Percentiles rank a stretch among this genome's conserved stretches.
Conservation (phyloP, 2,329 filamentous ascomycete species). For the Truncatella angustata region DNA sequence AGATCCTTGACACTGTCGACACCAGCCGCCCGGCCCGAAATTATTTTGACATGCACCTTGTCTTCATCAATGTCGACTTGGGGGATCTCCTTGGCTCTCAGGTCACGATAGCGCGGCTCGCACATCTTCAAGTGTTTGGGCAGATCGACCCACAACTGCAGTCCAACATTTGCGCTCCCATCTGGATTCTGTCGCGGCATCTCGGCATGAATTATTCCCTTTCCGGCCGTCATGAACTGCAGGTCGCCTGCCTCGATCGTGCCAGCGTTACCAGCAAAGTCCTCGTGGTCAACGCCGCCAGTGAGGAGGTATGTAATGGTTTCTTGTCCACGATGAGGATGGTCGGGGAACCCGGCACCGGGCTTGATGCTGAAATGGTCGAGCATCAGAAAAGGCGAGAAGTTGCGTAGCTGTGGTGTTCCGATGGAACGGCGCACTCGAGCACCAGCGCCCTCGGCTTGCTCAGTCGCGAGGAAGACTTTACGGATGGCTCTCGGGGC, state of each 20-base stretch:
- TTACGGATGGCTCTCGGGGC: slow-evolving; percentile 75
- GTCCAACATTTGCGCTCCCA: slow-evolving; percentile 74
- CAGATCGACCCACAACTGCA: slow-evolving; percentile 95
- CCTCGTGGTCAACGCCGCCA: slow-evolving; percentile 51
- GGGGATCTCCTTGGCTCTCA: slow-evolving; percentile 78
- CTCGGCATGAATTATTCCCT: slow-evolving; percentile 91
- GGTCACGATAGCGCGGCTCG: slow-evolving; percentile 89
- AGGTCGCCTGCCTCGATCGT: slow-evolving; percentile 85
- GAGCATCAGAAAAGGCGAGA: slow-evolving; percentile 93
- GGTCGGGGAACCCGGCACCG: slow-evolving; percentile 87
- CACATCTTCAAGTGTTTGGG: slow-evolving; percentile 79
- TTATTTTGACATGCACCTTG: slow-evolving; percentile 82
- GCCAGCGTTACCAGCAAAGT: slow-evolving; percentile 52
- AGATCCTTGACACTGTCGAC: slow-evolving; percentile 86
- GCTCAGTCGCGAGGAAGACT: slow-evolving; percentile 80
- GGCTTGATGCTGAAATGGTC: slow-evolving; percentile 83
- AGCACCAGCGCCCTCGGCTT: slow-evolving; percentile 85
- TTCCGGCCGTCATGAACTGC: slow-evolving; percentile 96
- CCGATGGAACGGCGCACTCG: slow-evolving; percentile 85
- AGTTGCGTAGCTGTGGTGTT: slow-evolving; percentile 76
- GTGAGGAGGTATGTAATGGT: slow-evolving; percentile 77
- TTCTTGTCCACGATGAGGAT: slow-evolving; percentile 80
- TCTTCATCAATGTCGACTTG: slow-evolving; percentile 67
- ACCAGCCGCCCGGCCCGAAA: slow-evolving; percentile 80
- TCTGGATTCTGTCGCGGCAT: slow-evolving; percentile 83